These are phyloP conservation scores for Trametes cingulata DNA, from an alignment of 768 basidiomycete genomes.

Conservation along the genomic window DNA sequence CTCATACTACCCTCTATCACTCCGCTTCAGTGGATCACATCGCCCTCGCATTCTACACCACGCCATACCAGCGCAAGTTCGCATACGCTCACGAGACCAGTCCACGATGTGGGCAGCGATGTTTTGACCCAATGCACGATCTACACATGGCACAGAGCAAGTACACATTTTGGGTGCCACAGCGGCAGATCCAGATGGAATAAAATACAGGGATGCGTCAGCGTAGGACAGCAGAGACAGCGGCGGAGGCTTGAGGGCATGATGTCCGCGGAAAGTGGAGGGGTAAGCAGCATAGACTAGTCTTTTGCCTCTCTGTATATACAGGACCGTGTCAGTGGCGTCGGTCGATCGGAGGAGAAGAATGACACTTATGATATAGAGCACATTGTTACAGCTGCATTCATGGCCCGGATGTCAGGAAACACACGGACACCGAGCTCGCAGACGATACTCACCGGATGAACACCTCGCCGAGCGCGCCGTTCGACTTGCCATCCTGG, in stretches of 20 bases:
- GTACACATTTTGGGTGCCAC: conserved; percentile 3
- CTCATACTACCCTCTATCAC: background rate
- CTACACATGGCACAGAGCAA: background rate
- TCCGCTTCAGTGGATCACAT: background rate
- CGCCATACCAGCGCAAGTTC: background rate
- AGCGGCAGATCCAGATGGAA: conserved; percentile 5
- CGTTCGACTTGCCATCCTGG: conserved; percentile 93
- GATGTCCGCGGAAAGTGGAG: background rate
- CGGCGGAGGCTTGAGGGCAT: background rate
- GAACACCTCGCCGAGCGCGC: conserved; percentile 97
- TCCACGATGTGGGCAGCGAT: background rate
- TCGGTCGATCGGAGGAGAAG: conserved; percentile 24
- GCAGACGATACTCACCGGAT: conserved; percentile 67
- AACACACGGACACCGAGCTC: background rate
- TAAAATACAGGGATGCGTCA: conserved; percentile 13
- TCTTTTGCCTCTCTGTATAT: conserved; percentile 72
- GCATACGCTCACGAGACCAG: background rate
- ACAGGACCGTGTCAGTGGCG: conserved; percentile 25
- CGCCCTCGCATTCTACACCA: no score
- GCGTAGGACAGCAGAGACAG: background rate
- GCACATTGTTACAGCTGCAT: conserved; percentile 87
- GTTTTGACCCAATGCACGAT: background rate
- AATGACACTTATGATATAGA: conserved; percentile 84
- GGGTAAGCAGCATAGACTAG: conserved; percentile 2
- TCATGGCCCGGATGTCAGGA: background rate